Conservation (phyloP, 2,329 filamentous ascomycete species). For the Curvularia eragrostidis region DNA sequence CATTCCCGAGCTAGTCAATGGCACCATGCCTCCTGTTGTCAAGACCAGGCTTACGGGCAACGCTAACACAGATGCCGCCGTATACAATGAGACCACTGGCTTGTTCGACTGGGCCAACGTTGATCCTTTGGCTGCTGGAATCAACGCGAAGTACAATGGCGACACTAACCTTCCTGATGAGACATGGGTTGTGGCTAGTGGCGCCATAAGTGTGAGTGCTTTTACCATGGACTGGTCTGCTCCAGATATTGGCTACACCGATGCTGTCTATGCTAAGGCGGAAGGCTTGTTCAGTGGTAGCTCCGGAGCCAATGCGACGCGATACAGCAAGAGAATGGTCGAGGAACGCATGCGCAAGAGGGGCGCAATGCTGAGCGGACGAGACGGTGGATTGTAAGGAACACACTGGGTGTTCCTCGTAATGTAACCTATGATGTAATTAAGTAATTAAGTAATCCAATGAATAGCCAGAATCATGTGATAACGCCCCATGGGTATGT, state of each 20-base stretch:
- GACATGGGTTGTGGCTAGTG: slow-evolving; percentile 56
- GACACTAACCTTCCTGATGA: slow-evolving; percentile 60
- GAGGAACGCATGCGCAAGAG: slow-evolving; percentile 28
- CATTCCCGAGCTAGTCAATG: slow-evolving; percentile 54
- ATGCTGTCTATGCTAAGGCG: slow-evolving; percentile 28
- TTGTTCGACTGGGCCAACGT: slow-evolving; percentile 60
- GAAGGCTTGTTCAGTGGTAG: slow-evolving; percentile 17
- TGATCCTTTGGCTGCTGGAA: slow-evolving; percentile 54
- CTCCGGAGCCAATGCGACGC: slow-evolving; percentile 9
- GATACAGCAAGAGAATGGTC: slow-evolving; percentile 29
- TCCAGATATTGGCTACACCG: slow-evolving; percentile 45
- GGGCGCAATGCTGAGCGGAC: slow-evolving; percentile 16
- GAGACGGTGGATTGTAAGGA: slow-evolving; percentile 7
- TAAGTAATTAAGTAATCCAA: slow-evolving; percentile 12
- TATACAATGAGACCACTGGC: slow-evolving; percentile 53
- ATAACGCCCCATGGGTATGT: not conserved
- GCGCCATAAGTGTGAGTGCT: slow-evolving; percentile 53
- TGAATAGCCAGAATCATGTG: not conserved
- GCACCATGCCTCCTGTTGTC: slow-evolving; percentile 54
- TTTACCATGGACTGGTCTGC: slow-evolving; percentile 62
- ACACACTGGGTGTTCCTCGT: not conserved
- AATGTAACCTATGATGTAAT: slow-evolving; percentile 10
- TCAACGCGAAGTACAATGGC: slow-evolving; percentile 61
- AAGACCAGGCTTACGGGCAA: slow-evolving; percentile 59
- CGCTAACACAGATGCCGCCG: slow-evolving; percentile 56